Percentiles rank a stretch among this genome's conserved stretches.
Conservation (phyloP, 148 eudicot species). For the Amaranthus cruentus region DNA sequence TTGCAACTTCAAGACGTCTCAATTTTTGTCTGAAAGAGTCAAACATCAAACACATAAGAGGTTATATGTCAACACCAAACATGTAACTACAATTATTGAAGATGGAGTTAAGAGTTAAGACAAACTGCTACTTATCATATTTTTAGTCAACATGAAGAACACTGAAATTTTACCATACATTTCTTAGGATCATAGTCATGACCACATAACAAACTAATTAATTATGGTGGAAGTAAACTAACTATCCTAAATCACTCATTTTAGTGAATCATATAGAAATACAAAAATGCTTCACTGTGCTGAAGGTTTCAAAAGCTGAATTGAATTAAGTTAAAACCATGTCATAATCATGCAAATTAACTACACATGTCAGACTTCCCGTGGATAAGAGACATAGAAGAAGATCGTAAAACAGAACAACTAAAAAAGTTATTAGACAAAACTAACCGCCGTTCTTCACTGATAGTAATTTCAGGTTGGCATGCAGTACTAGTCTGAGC, state of each 20-base stretch:
- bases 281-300: too few relatives aligned
- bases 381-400: background rate
- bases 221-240: too few relatives aligned
- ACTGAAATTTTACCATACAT: too few relatives aligned
- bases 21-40: conserved; percentile 63
- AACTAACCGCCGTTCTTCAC: conserved; percentile 73
- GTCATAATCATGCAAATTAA: background rate
- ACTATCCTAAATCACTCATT: too few relatives aligned
- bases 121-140: too few relatives aligned
- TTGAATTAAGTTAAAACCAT: background rate
- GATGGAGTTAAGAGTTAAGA: background rate
- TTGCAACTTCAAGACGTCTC: conserved; percentile 83
- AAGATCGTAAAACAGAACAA: too few relatives aligned
- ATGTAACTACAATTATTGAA: background rate
- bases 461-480: conserved; percentile 58
- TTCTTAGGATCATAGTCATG: too few relatives aligned
- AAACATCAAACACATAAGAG: conserved; percentile 13
- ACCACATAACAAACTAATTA: too few relatives aligned
- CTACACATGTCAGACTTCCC: background rate
- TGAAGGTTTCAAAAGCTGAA: background rate
- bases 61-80: background rate
- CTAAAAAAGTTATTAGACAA: background rate
- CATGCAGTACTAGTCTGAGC: conserved; percentile 48
- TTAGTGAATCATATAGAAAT: too few relatives aligned
- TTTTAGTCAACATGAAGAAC: too few relatives aligned